Percentiles rank a stretch among this genome's conserved stretches.
These are phyloP conservation scores for Daedaleopsis sinensis DNA, from an alignment of 768 basidiomycete genomes.

Conservation along the genomic window DNA sequence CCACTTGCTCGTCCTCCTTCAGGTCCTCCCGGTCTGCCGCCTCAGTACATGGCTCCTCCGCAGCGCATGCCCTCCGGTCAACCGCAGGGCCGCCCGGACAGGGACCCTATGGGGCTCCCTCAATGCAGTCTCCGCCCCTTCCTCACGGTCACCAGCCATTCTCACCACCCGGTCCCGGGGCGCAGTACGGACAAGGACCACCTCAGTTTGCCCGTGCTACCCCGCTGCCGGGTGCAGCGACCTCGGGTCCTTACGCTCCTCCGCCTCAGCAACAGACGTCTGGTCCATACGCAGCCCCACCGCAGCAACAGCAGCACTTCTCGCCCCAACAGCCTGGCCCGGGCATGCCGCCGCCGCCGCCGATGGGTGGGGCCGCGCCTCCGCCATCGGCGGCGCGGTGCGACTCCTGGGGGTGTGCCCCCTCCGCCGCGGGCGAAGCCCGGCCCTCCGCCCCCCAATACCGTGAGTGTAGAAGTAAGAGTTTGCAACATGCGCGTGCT, in stretches of 20 bases:
- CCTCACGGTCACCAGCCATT: conserved; percentile 13
- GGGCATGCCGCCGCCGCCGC: conserved; percentile 7
- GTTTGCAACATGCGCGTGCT: too few relatives aligned
- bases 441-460: conserved; percentile 55
- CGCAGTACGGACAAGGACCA: background rate
- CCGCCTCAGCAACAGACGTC: conserved; percentile 40
- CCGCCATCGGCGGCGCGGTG: conserved; percentile 26
- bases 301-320: conserved; percentile 17
- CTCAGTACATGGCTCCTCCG: conserved; percentile 36
- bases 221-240: conserved; percentile 44
- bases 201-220: background rate
- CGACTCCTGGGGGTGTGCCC: conserved; percentile 26
- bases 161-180: conserved; percentile 13
- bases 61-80: conserved; percentile 38
- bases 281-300: conserved; percentile 29
- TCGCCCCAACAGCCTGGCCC: conserved; percentile 9
- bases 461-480: conserved; percentile 54
- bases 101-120: conserved; percentile 33
- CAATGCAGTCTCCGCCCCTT: conserved; percentile 39
- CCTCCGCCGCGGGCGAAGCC: conserved; percentile 38
- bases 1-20: conserved; percentile 36
- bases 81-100: conserved; percentile 36
- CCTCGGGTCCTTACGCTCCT: conserved; percentile 39
- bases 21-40: conserved; percentile 32
- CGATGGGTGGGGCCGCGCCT: conserved; percentile 30